phyloP scores from a whole-genome alignment of 2,329 filamentous ascomycete species.

The Arthrobotrys musiformis region DNA sequence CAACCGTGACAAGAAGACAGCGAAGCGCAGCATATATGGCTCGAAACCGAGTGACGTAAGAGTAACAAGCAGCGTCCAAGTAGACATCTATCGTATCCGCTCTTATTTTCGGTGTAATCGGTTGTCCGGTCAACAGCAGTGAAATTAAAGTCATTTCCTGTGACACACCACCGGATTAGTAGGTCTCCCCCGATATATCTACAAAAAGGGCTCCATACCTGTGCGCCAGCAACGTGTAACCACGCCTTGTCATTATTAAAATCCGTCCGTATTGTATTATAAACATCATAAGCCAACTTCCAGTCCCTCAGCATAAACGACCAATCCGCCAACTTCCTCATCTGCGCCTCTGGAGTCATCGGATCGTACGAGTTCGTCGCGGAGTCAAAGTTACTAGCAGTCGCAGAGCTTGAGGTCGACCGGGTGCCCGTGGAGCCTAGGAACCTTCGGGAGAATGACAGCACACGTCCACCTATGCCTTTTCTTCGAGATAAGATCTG shows the following conservation, averaged over 20 bases:
- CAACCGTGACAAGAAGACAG: conserved; percentile 78
- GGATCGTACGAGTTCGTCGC: conserved; percentile 82
- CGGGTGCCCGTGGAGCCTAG: conserved; percentile 76
- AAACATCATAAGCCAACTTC: conserved; percentile 90
- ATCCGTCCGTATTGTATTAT: conserved; percentile 87
- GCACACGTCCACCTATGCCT: conserved; percentile 90
- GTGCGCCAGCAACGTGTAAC: conserved; percentile 88
- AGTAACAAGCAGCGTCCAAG: conserved; percentile 90
- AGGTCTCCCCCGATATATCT: background rate
- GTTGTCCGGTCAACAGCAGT: conserved; percentile 79
- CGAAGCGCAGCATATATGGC: conserved; percentile 83
- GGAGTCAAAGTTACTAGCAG: conserved; percentile 77
- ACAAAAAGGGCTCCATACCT: conserved; percentile 44
- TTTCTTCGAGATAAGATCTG: conserved; percentile 90
- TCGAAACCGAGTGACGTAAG: conserved; percentile 85
- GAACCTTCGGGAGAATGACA: conserved; percentile 90
- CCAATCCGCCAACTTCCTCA: conserved; percentile 94
- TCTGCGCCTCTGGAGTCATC: conserved; percentile 85
- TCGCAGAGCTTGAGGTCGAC: conserved; percentile 67
- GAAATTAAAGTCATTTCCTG: conserved; percentile 95
- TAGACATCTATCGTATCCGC: conserved; percentile 84
- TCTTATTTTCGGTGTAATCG: conserved; percentile 77
- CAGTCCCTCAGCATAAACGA: conserved; percentile 97
- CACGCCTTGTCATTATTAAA: conserved; percentile 96
- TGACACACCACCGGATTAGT: conserved; percentile 61